Evolutionary conservation across 2,329 filamentous ascomycete species (phyloP), one percentile per base, ranked within the genome.

Genomic region (Gaeumannomyces tritici): DNA sequence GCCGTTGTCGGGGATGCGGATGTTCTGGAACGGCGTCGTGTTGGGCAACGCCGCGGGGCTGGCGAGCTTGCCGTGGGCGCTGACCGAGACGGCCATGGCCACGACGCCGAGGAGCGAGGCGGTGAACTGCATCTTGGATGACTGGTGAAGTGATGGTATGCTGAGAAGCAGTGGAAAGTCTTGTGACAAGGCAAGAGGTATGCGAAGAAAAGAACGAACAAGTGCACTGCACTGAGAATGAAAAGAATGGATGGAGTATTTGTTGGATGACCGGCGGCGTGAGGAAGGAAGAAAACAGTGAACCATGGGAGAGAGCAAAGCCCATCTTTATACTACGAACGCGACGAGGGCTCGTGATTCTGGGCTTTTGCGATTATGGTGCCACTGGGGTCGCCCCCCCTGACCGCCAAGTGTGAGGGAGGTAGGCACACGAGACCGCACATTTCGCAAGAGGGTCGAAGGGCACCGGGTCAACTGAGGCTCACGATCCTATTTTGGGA

Each of bases 161-260:
- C 12, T 26, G 27, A 26, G 29, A 59, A 12, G 26, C 24, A 18
- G 57, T 18, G n/a, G 31, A 35, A 42, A 24, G n/a, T 24, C 26
- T 59, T 15, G 56, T 12, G 31, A 8, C 31, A 59, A 42, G 21
- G 57, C 24, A 35, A 42, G 21, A 42, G 26, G n/a, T 27, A 13
- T 24, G 12, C 31, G 9, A 5, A 4, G 8, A 13, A 59, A 35
- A 31, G 57, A 59, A 59, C 18, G 31, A 59, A 59, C 31, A 51
- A 59, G 57, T 59, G 57, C 57, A 59, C 57, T 42, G 57, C 57
- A 59, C 57, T 26, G 31, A 24, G 57, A 59, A 59, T 13, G 31
- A 35, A 59, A 35, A 35, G 31, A 59, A 59, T n/a, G 35, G 27
- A 59, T n/a, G 35, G 27, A 59, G 42, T n/a, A n/a, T 26, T 42